phyloP scores from a whole-genome alignment of 805 yeast genomes.

The Pichia sporocuriosa region DNA sequence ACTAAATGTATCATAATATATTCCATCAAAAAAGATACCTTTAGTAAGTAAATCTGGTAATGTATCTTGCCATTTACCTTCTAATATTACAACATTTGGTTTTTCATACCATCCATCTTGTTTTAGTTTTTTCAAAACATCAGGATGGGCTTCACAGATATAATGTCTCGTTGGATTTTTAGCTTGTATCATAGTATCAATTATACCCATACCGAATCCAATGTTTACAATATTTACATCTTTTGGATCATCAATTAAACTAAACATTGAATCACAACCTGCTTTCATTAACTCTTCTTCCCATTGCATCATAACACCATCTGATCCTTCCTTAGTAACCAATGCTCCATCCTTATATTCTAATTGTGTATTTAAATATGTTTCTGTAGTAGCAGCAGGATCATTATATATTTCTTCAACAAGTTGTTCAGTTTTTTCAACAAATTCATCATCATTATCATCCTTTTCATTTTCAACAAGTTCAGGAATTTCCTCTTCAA shows the following conservation, averaged over 20 bases:
- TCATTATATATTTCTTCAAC: slow-evolving; percentile 30
- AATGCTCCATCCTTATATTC: slow-evolving; percentile 64
- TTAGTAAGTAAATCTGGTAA: slow-evolving; percentile 56
- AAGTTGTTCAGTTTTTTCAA: slow-evolving; percentile 10
- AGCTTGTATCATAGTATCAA: slow-evolving; percentile 68
- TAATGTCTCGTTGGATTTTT: slow-evolving; percentile 62
- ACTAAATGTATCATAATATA: slow-evolving; percentile 89
- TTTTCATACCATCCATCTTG: slow-evolving; percentile 79
- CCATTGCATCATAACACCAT: slow-evolving; percentile 99
- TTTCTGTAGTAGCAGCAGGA: slow-evolving; percentile 58
- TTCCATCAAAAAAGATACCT: slow-evolving; percentile 79
- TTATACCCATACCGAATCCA: slow-evolving; percentile 97
- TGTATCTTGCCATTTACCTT: slow-evolving; percentile 91
- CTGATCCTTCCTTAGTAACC: slow-evolving; percentile 63
- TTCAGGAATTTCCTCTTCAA: slow-evolving; percentile 16
- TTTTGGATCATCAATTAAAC: slow-evolving; percentile 31
- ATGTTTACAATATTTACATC: slow-evolving; percentile 62
- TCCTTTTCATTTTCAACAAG: slow-evolving; percentile 9
- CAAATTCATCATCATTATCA: not conserved
- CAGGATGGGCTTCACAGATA: slow-evolving; percentile 93
- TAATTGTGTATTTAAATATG: slow-evolving; percentile 59
- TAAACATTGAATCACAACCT: slow-evolving; percentile 71
- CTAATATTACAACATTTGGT: slow-evolving; percentile 62
- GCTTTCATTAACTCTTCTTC: slow-evolving; percentile 74
- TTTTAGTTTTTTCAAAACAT: slow-evolving; percentile 62